Conservation (phyloP, 139 green algal species). For the Chlamydomonas sp. region DNA sequence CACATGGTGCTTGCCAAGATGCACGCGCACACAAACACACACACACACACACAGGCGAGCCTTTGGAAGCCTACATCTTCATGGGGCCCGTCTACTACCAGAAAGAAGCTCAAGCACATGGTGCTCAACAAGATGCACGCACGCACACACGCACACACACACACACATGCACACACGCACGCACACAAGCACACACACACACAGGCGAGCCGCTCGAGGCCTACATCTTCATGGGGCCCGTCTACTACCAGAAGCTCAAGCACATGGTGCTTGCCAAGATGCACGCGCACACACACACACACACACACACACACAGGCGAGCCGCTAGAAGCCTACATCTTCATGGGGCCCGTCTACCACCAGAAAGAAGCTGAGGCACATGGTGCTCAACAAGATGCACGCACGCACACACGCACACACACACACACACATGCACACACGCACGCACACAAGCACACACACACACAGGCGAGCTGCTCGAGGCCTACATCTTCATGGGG, state of each 20-base stretch:
- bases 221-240: constrained; percentile 98
- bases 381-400: constrained; percentile 99
- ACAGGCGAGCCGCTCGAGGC: constrained; percentile 85
- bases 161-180: too few species aligned
- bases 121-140: too few species aligned
- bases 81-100: too few species aligned
- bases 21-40: too few species aligned
- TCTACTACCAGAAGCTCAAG: constrained; percentile 99
- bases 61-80: neutral
- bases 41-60: neutral
- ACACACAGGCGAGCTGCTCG: constrained; percentile 75
- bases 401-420: too few species aligned
- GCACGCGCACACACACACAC: too few species aligned
- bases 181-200: too few species aligned
- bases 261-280: constrained; percentile 99
- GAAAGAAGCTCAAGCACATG: too few species aligned
- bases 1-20: constrained; percentile 99
- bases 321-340: constrained; percentile 92
- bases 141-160: too few species aligned
- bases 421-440: too few species aligned
- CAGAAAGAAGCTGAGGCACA: constrained; percentile 99
- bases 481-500: constrained; percentile 98
- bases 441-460: too few species aligned
- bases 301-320: constrained; percentile 73
- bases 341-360: constrained; percentile 99